Evolutionary conservation across 148 eudicot genomes (phyloP).

Genomic region (Salicornia ramosissima): DNA sequence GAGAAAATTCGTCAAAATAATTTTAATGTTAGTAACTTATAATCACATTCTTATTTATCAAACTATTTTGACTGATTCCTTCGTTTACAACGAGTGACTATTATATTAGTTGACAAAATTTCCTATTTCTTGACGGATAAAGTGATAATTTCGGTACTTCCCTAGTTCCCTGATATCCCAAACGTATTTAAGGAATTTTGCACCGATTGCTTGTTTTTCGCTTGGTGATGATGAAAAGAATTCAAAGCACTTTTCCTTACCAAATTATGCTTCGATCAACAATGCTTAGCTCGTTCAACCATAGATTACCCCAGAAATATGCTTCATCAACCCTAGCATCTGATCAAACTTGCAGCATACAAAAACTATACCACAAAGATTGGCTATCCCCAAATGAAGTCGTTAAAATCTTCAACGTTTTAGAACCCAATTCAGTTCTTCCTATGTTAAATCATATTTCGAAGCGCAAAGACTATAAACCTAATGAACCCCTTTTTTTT

Average conservation of each 20-base stretch:
- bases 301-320: background rate
- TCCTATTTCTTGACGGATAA: too few relatives aligned
- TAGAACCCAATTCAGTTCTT: constrained; percentile 50
- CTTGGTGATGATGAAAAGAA: background rate
- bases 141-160: too few relatives aligned
- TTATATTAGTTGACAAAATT: too few relatives aligned
- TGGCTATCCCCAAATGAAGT: constrained; percentile 72
- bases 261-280: constrained; percentile 11
- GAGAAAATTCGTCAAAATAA: too few relatives aligned
- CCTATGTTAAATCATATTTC: constrained; percentile 47
- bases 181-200: too few relatives aligned
- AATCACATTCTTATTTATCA: too few relatives aligned
- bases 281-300: constrained; percentile 1
- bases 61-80: too few relatives aligned
- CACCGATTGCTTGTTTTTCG: background rate
- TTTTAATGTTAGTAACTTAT: too few relatives aligned
- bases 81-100: too few relatives aligned
- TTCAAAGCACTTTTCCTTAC: background rate
- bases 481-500: constrained; percentile 63
- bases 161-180: too few relatives aligned
- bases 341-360: constrained; percentile 7
- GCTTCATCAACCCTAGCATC: constrained; percentile 8
- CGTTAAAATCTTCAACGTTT: constrained; percentile 47
- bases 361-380: constrained; percentile 52
- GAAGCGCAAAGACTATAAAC: constrained; percentile 66